Evolutionary conservation across 306 rosid genomes (phyloP).

Genomic region (Vigna nakashimae): DNA sequence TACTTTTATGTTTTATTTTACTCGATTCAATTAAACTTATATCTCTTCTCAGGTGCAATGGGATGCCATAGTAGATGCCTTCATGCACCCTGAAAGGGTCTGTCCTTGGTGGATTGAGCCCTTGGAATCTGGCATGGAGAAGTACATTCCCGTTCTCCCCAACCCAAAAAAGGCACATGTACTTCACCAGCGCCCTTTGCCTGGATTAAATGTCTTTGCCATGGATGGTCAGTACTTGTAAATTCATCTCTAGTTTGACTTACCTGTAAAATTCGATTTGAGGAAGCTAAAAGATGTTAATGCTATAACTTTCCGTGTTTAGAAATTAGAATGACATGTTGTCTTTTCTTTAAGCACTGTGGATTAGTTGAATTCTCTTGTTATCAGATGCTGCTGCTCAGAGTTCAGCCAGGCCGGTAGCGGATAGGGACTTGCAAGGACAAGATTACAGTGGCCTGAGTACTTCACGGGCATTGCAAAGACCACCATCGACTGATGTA

Average conservation of each 20-base stretch:
- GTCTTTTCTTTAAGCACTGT: not conserved
- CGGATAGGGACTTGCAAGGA: slow-evolving; percentile 65
- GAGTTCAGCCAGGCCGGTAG: slow-evolving; percentile 36
- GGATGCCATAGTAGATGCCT: slow-evolving; percentile 50
- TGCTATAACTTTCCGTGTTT: slow-evolving; percentile 22
- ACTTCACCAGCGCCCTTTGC: slow-evolving; percentile 35
- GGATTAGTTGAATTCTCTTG: slow-evolving; percentile 31
- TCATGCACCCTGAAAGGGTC: slow-evolving; percentile 59
- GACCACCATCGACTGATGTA: slow-evolving; percentile 29
- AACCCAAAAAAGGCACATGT: slow-evolving; percentile 44
- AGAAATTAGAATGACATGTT: slow-evolving; percentile 6
- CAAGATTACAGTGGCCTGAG: slow-evolving; percentile 52
- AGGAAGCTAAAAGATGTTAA: slow-evolving; percentile 14
- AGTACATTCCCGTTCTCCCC: slow-evolving; percentile 21
- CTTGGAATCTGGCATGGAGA: slow-evolving; percentile 36
- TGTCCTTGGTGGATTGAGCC: slow-evolving; percentile 75
- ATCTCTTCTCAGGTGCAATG: slow-evolving; percentile 64
- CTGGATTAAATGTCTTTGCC: slow-evolving; percentile 41
- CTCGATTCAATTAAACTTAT: slow-evolving; percentile 16
- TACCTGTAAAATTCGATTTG: slow-evolving; percentile 9
- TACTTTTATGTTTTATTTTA: slow-evolving; percentile 10
- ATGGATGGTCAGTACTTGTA: slow-evolving; percentile 53
- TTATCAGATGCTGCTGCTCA: slow-evolving; percentile 34
- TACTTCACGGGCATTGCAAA: slow-evolving; percentile 44
- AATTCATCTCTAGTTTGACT: slow-evolving; percentile 22